Evolutionary conservation across 192 early-diverging fungal genomes (phyloP).

Genomic region (Coemansia nantahalensis): DNA sequence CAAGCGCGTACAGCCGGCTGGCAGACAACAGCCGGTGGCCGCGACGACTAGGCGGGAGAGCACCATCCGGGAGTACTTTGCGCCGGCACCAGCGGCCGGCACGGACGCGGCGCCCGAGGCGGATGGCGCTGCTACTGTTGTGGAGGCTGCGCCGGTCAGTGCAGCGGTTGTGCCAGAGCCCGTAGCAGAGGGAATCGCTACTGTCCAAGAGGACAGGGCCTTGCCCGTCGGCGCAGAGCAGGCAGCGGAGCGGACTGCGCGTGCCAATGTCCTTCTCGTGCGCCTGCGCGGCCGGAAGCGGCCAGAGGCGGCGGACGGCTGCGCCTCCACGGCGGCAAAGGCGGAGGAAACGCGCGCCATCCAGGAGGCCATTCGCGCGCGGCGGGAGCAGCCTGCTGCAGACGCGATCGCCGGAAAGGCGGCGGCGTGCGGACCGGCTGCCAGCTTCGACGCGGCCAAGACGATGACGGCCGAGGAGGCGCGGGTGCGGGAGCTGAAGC

Average conservation of each 20-base stretch:
- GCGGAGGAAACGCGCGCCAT: constrained; percentile 33
- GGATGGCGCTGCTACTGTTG: constrained; percentile 4
- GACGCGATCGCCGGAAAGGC: neutral
- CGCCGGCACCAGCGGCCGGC: neutral
- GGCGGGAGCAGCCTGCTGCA: constrained; percentile 2
- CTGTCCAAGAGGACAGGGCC: neutral
- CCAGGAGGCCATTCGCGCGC: constrained; percentile 28
- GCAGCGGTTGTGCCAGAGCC: neutral
- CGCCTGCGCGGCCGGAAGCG: constrained; percentile 32
- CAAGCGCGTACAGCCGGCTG: neutral
- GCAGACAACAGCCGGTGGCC: constrained; percentile 5
- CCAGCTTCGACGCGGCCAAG: constrained; percentile 4
- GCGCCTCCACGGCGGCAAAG: neutral
- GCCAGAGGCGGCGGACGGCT: neutral
- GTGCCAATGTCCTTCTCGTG: constrained; percentile 16
- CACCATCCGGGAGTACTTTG: constrained; percentile 33
- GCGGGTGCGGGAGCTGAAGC: constrained; percentile 25
- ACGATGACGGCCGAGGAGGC: constrained; percentile 9
- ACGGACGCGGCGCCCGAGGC: neutral
- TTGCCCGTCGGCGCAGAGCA: neutral
- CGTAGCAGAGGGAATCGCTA: neutral
- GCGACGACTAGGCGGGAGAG: neutral
- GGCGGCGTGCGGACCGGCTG: neutral
- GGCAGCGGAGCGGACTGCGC: constrained; percentile 4
- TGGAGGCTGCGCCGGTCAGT: neutral